Conservation (phyloP, 495 filamentous ascomycete genomes). For the Daldinia grandis region DNA sequence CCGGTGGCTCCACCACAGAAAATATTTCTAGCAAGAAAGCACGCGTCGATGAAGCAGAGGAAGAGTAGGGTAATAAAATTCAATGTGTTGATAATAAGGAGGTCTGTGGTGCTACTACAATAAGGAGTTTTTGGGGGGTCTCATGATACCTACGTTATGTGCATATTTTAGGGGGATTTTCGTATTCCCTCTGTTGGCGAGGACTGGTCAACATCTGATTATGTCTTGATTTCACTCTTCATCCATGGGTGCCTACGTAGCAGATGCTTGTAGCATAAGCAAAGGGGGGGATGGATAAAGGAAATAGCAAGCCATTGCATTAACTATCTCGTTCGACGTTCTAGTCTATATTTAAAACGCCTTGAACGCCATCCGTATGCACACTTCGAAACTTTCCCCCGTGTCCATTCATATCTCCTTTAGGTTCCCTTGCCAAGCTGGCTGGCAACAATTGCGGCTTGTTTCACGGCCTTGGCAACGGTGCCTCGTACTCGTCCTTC, state of each 20-base stretch:
- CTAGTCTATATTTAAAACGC: constrained; percentile 23
- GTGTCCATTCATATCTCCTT: constrained; percentile 53
- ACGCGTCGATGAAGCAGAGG: constrained; percentile 28
- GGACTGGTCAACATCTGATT: not conserved
- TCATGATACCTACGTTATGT: constrained; percentile 32
- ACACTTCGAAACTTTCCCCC: constrained; percentile 7
- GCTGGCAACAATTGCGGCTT: constrained; percentile 79
- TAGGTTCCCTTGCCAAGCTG: constrained; percentile 69
- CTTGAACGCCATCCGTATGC: constrained; percentile 34
- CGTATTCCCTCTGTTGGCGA: not conserved
- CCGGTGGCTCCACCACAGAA: not conserved
- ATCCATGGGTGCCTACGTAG: not conserved
- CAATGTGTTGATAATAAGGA: not conserved
- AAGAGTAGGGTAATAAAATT: constrained; percentile 16
- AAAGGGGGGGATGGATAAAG: not conserved
- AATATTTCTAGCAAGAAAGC: constrained; percentile 47
- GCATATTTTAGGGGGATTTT: not conserved
- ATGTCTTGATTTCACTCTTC: not conserved
- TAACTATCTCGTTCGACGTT: constrained; percentile 1
- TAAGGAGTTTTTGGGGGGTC: constrained; percentile 35
- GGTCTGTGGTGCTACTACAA: constrained; percentile 1
- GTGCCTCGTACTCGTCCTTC: constrained; percentile 76
- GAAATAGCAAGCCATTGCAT: constrained; percentile 1
- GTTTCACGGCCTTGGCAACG: constrained; percentile 75
- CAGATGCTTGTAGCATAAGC: not conserved